Base-by-base conservation (phyloP, 768 basidiomycete genomes). In the Leccinum fibrillosum region DNA sequence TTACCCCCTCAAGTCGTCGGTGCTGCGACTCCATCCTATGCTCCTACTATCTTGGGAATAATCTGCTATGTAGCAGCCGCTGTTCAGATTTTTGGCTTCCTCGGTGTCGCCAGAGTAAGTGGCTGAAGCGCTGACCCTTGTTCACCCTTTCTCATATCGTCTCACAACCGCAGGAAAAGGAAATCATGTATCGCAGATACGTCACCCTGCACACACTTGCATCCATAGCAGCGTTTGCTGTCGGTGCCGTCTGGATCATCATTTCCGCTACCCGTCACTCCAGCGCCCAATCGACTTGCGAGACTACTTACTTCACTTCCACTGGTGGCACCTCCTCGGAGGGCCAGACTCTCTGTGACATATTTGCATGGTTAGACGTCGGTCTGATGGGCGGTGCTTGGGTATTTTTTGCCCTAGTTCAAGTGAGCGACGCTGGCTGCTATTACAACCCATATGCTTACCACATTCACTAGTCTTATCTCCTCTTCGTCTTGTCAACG, bases 351-450 rank as follows among this genome's bases (percentile, higher is more conserved):
- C 79, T 98, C 23, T 99, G 97, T 75, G 78, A 86, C 49, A 88
- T 97, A 55, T 96, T 98, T 69, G 80, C 93, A 5, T 97, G 94
- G 92, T 90, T 92, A 10, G 90, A 91, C 65, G 78, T 97, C 13
- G 95, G 95, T 37, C 76, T 98, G 56, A 95, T 98, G 93, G 89
- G 80, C 19, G 92, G 84, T 8, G 77, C 97, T 6, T 98, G 94
- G 91, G 73, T 90, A 10, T 67, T 97, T 15, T 77, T 97, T 26
- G 83, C 82, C n/a, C 76, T 88, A 60, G 76, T 90, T 35, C 93
- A 96, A 71, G 89, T 88, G 72, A 64, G 86, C 65, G 19, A 50
- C 23, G 7, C 26, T 23, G 1, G 32, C n/a, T n/a, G 2, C 12
- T 45, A 15, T 45, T 37, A 23, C 13, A 23, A 61, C 54, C 13